Evolutionary conservation across 2,329 filamentous ascomycete species (phyloP).

Genomic region (Colletotrichum ledebouriae): DNA sequence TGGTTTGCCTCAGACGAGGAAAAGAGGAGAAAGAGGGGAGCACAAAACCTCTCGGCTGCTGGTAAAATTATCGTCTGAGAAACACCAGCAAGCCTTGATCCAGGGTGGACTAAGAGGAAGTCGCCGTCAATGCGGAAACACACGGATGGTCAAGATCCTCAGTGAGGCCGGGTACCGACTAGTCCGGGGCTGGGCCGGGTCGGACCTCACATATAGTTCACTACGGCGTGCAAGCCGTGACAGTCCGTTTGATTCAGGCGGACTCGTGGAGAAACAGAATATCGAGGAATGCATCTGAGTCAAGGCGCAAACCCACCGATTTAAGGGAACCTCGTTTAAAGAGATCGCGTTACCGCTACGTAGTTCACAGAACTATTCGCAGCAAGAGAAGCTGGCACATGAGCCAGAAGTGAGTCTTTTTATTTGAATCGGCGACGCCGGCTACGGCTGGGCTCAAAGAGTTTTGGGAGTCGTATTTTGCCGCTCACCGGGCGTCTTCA

Average conservation of each 20-base stretch:
- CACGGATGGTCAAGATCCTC: no score
- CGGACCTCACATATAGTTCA: not conserved
- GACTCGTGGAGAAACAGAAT: not conserved
- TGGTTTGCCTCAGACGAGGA: not conserved
- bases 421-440: no score
- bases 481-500: no score
- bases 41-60: conserved; percentile 8
- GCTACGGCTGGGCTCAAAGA: no score
- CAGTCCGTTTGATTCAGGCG: not conserved
- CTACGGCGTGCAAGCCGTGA: conserved; percentile 4
- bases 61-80: conserved; percentile 9
- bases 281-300: conserved; percentile 16
- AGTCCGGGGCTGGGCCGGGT: conserved; percentile 7
- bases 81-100: conserved; percentile 15
- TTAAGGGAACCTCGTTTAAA: no score
- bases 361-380: no score
- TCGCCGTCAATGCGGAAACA: no score
- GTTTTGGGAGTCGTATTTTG: no score
- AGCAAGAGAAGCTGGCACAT: no score
- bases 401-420: no score
- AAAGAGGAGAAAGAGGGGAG: not conserved
- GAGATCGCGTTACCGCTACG: no score
- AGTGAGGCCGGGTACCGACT: not conserved
- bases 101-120: not conserved
- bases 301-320: conserved; percentile 20